Evolutionary conservation across 2,329 filamentous ascomycete species (phyloP).

Genomic region (Aspergillus luchuensis): DNA sequence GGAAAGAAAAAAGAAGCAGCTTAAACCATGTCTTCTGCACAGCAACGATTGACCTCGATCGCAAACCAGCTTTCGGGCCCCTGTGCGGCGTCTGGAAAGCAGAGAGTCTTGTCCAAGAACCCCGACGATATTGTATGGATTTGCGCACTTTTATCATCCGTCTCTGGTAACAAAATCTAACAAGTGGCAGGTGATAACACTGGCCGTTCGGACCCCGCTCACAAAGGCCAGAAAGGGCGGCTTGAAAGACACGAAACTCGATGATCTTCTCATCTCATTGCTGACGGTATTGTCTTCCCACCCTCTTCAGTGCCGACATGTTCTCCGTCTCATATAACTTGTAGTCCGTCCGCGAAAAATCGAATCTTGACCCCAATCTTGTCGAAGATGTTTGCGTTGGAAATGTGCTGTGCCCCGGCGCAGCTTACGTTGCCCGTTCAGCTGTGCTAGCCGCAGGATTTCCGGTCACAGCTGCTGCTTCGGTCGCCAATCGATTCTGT

Average conservation of each 20-base stretch:
- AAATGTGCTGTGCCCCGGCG: conserved; percentile 82
- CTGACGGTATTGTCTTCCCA: conserved; percentile 32
- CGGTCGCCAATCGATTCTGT: conserved; percentile 86
- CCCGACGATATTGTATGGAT: conserved; percentile 44
- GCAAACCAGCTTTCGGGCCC: conserved; percentile 42
- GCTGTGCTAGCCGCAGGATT: conserved; percentile 85
- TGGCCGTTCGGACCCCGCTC: conserved; percentile 42
- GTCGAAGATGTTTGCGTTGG: conserved; percentile 91
- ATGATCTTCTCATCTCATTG: conserved; percentile 41
- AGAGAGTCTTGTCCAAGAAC: conserved; percentile 38
- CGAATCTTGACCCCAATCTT: conserved; percentile 78
- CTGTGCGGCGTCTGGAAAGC: conserved; percentile 29
- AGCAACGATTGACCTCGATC: conserved; percentile 45
- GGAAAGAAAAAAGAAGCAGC: background rate
- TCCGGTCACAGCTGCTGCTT: conserved; percentile 75
- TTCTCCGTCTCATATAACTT: background rate
- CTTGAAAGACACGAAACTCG: conserved; percentile 42
- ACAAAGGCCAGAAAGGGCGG: conserved; percentile 45
- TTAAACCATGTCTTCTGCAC: conserved; percentile 39
- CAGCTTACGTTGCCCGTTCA: conserved; percentile 86
- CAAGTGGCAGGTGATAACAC: conserved; percentile 42
- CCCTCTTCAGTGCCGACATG: background rate
- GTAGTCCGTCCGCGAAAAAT: conserved; percentile 73
- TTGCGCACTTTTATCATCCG: background rate
- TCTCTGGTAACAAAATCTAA: background rate